Percentiles rank a stretch among this genome's conserved stretches.
Evolutionary conservation across 1,139 yeast genomes (phyloP).

Genomic region (Yamadazyma friedrichii): DNA sequence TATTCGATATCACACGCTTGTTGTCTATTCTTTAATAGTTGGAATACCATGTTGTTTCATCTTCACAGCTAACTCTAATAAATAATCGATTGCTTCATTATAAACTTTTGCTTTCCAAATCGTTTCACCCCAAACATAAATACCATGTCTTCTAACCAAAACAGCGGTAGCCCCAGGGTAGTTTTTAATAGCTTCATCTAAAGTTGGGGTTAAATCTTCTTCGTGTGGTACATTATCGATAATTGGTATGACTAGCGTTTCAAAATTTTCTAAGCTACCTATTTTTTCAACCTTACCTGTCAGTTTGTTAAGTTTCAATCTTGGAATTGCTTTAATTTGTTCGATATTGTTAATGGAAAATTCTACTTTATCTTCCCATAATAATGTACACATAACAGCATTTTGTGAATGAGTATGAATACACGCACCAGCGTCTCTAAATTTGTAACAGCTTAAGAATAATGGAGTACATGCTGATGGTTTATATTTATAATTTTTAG

Average conservation of each 20-base stretch:
- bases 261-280: conserved; percentile 71
- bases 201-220: conserved; percentile 72
- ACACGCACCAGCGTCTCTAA: conserved; percentile 85
- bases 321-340: conserved; percentile 90
- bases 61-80: conserved; percentile 80
- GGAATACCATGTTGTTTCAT: conserved; percentile 67
- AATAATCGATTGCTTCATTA: conserved; percentile 89
- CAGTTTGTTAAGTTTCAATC: conserved; percentile 26
- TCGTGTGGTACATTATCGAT: conserved; percentile 89
- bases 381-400: conserved; percentile 78
- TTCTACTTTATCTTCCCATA: conserved; percentile 59
- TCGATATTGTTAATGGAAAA: conserved; percentile 80
- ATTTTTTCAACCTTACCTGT: conserved; percentile 53
- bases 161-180: conserved; percentile 85
- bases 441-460: conserved; percentile 71
- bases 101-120: conserved; percentile 92
- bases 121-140: conserved; percentile 92
- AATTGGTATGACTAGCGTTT: conserved; percentile 79
- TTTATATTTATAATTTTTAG: conserved; percentile 52
- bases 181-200: conserved; percentile 59
- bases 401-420: conserved; percentile 92
- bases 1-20: too few relatives aligned
- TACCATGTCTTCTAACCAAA: conserved; percentile 89
- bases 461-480: conserved; percentile 94
- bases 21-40: conserved; percentile 26